phyloP scores from a whole-genome alignment of 805 yeast genomes.

The Metschnikowia lochheadii region DNA sequence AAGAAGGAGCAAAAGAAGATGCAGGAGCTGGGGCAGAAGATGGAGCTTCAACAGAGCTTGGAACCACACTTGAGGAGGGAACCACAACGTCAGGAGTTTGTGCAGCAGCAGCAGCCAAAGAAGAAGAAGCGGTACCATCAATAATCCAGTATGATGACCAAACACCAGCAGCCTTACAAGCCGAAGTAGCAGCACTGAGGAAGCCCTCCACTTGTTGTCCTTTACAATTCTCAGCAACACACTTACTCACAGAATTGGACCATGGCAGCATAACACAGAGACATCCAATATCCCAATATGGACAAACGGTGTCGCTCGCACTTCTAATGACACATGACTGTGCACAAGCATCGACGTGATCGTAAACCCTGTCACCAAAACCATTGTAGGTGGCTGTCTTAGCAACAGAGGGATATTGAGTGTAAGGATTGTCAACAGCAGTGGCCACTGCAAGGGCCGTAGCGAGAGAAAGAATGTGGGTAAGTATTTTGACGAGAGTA shows the following conservation, averaged over 20 bases:
- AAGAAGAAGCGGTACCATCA: conserved; percentile 20
- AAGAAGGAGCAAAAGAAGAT: not conserved
- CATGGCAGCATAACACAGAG: conserved; percentile 38
- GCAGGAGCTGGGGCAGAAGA: not conserved
- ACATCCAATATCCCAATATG: conserved; percentile 44
- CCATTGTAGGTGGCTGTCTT: conserved; percentile 39
- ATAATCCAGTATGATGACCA: conserved; percentile 30
- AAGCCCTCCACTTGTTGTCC: conserved; percentile 28
- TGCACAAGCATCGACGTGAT: conserved; percentile 31
- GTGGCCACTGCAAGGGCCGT: conserved; percentile 8
- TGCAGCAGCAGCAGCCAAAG: conserved; percentile 22
- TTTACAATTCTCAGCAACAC: conserved; percentile 22
- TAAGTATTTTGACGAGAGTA: conserved; percentile 1
- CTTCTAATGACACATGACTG: conserved; percentile 26
- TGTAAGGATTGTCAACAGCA: conserved; percentile 7
- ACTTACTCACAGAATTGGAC: conserved; percentile 28
- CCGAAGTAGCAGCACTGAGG: conserved; percentile 26
- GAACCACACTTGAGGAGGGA: not conserved
- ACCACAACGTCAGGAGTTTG: conserved; percentile 3
- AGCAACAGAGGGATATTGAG: conserved; percentile 34
- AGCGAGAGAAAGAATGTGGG: conserved; percentile 9
- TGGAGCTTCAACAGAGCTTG: not conserved
- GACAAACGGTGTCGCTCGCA: conserved; percentile 36
- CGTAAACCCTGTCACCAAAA: conserved; percentile 34
- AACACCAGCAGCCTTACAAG: conserved; percentile 32